Base-by-base conservation (phyloP, 352 stramenopile genomes). In the Elongisporangium prolatum region DNA sequence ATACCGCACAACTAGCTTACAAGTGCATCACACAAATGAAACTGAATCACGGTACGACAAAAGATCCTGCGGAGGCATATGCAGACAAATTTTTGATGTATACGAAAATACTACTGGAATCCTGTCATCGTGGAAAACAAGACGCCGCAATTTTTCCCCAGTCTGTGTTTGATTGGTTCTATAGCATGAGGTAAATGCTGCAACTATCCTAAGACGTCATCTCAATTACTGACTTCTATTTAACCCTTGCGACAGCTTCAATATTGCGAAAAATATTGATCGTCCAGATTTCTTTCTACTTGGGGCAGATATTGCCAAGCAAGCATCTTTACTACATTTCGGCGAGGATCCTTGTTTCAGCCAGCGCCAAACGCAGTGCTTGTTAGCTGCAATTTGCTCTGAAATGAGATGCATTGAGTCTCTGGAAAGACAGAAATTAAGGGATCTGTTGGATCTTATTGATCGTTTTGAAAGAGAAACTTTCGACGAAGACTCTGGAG, bases 101-200 rank as follows among this genome's bases (percentile, higher is more conserved):
- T 14, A 57, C 62, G 11, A 59, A 62, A 2, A 67, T 71, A 20
- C 56, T 89, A n/a, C 44, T 88, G 20, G 37, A 77, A 22, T 25
- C 60, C 56, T 40, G 67, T 56, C 71, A 52, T 34, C 16, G 48
- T n/a, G 24, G 56, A 11, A 4, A 21, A 56, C 14, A 34, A 11
- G 63, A n/a, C n/a, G n/a, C n/a, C n/a, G n/a, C n/a, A n/a, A n/a
- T n/a, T n/a, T n/a, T 84, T 44, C 62, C 80, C 22, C 53, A 74
- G 34, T 68, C 78, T 16, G 71, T 86, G 0, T 82, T 88, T 21
- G 70, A 86, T 52, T 93, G 84, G 84, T 93, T 93, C 49, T 93
- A 84, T 60, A 64, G 67, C 22, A 90, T 84, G 67, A 87, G 81
- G 84, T 93, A 70, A 28, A 13, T 2, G n/a, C n/a, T n/a, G n/a